phyloP scores from a whole-genome alignment of 345 rosid genomes.

The Linum trigynum region DNA sequence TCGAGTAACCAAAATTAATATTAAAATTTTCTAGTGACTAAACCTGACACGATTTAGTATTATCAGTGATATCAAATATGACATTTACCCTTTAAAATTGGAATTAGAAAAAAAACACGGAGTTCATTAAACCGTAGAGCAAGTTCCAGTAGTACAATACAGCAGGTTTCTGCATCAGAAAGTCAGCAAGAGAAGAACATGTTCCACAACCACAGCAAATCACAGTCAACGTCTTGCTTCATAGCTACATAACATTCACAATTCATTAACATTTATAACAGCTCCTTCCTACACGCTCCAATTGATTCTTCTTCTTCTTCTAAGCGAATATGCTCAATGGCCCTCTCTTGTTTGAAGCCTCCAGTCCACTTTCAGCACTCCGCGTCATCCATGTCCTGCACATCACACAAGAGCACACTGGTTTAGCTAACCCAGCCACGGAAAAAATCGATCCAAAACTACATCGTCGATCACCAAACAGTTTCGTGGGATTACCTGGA shows the following conservation, averaged over 20 bases:
- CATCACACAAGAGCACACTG: conserved; percentile 10
- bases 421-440: background rate
- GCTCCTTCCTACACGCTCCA: conserved; percentile 3
- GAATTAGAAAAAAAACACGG: background rate
- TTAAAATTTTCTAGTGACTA: too few relatives aligned
- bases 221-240: too few relatives aligned
- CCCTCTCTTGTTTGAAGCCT: conserved; percentile 53
- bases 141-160: background rate
- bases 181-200: too few relatives aligned
- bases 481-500: conserved; percentile 43
- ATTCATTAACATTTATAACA: background rate
- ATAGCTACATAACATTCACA: too few relatives aligned
- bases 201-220: too few relatives aligned
- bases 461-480: background rate
- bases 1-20: too few relatives aligned
- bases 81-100: too few relatives aligned
- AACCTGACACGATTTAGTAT: too few relatives aligned
- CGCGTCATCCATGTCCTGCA: conserved; percentile 50
- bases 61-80: too few relatives aligned
- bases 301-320: background rate
- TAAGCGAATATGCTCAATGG: conserved; percentile 69
- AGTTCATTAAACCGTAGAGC: background rate
- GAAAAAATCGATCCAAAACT: background rate
- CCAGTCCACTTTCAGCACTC: conserved; percentile 49
- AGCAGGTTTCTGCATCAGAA: too few relatives aligned